Percentiles rank a stretch among this genome's conserved stretches.
Conservation (phyloP, 352 stramenopile species). For the Pythium rishiriense region DNA sequence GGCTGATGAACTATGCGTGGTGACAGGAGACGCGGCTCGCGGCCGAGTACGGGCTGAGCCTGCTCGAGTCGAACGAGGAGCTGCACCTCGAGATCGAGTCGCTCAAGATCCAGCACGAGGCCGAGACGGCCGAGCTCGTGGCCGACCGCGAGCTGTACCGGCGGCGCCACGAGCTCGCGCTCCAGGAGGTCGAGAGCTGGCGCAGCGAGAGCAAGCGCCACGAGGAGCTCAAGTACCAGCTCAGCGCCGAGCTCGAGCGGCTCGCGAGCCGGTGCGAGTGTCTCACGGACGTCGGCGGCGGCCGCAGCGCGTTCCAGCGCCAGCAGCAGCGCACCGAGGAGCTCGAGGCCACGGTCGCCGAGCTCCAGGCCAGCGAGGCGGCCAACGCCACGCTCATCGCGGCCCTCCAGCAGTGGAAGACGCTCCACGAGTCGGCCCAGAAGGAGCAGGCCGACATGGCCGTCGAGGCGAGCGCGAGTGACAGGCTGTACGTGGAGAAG, state of each 20-base stretch:
- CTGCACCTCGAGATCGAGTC: conserved; percentile 65
- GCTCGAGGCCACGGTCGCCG: conserved; percentile 38
- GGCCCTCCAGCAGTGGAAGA: conserved; percentile 44
- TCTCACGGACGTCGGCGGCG: conserved; percentile 19
- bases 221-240: conserved; percentile 59
- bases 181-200: conserved; percentile 70
- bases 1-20: background rate
- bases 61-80: conserved; percentile 80
- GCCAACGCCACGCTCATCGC: conserved; percentile 44
- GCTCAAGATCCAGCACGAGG: conserved; percentile 75
- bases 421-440: conserved; percentile 39
- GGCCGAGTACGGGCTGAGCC: conserved; percentile 72
- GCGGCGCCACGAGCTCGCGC: conserved; percentile 56
- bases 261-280: conserved; percentile 49
- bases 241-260: conserved; percentile 56
- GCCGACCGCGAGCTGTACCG: conserved; percentile 64
- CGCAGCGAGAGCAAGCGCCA: conserved; percentile 63
- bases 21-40: conserved; percentile 71
- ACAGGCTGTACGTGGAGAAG: conserved; percentile 41
- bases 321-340: conserved; percentile 44
- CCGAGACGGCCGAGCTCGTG: conserved; percentile 54
- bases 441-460: conserved; percentile 33
- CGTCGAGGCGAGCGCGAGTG: conserved; percentile 36
- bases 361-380: conserved; percentile 34
- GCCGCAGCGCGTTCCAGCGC: conserved; percentile 2